phyloP scores from a whole-genome alignment of 2,329 filamentous ascomycete genomes.

The Penicillium hordei region DNA sequence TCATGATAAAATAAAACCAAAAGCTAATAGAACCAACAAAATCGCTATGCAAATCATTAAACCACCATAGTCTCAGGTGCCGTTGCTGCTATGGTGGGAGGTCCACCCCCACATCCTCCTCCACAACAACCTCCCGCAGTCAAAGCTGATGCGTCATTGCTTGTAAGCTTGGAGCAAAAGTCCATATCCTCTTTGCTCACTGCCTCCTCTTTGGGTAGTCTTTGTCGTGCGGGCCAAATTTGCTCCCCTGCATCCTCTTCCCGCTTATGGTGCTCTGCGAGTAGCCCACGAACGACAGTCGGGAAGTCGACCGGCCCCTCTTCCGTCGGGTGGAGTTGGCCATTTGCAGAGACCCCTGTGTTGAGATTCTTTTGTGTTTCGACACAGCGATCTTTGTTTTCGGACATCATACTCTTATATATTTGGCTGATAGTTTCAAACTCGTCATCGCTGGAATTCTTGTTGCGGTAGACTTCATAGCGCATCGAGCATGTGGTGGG shows the following conservation, averaged over 20 bases:
- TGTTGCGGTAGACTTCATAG: conserved; percentile 65
- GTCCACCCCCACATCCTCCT: conserved; percentile 19
- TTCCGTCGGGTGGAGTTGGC: conserved; percentile 62
- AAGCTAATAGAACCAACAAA: neutral
- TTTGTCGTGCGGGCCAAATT: conserved; percentile 54
- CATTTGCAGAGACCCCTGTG: conserved; percentile 60
- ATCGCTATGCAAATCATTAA: conserved; percentile 9
- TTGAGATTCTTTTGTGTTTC: conserved; percentile 60
- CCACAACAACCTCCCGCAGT: conserved; percentile 22
- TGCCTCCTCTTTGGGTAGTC: conserved; percentile 27
- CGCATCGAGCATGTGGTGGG: conserved; percentile 55
- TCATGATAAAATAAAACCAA: neutral
- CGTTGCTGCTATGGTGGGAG: conserved; percentile 1
- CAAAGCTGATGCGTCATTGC: neutral
- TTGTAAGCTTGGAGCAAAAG: conserved; percentile 30
- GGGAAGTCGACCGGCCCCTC: conserved; percentile 59
- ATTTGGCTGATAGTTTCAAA: conserved; percentile 58
- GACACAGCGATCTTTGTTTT: conserved; percentile 63
- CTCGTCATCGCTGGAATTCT: conserved; percentile 56
- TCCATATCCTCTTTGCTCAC: conserved; percentile 33
- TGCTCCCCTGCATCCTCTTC: conserved; percentile 49
- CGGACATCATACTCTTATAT: conserved; percentile 64
- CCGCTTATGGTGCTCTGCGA: conserved; percentile 48
- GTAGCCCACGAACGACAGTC: conserved; percentile 49
- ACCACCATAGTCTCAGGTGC: conserved; percentile 20